Base-by-base conservation (phyloP, 2,329 filamentous ascomycete species). In the Neopestalotiopsis sp. region DNA sequence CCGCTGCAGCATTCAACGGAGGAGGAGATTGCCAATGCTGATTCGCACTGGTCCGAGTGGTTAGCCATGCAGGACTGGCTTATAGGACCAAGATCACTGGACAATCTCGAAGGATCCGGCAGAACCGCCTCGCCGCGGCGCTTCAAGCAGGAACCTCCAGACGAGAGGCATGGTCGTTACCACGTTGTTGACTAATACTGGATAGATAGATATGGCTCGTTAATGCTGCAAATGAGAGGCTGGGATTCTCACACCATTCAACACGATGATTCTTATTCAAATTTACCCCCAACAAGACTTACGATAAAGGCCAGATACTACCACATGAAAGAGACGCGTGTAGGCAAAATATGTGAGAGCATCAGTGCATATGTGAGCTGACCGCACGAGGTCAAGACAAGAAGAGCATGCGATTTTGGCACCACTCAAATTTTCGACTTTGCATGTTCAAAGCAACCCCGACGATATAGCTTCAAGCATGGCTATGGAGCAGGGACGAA, bases 61-160 rank as follows among this genome's bases (percentile, higher is more conserved):
- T 83, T 98, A 40, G 94, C 94, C 13, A 97, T 98, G 94, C 94
- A 97, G 80, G 95, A 98, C 80, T 98, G 95, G 95, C 20, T 67
- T 58, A 56, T 67, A 34, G 66, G 66, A 17, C 58, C 66, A 34
- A 49, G 66, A 17, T 67, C 66, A 30, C 30, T 67, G 57, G 59
- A 67, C 24, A 52, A 57, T 12, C 14, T 57, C 28, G 28, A 57
- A n/a, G 64, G 12, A n/a, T 30, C 32, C 6, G 13, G 38, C 24
- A 62, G 9, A 12, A 49, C 12, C 38, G 9, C 38, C 14, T 64
- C 45, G 45, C n/a, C 20, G 20, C 34, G 4, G 14, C 34, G 42
- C 28, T 32, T 45, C 20, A 64, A 64, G 28, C 38, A 24, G 20
- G 61, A 64, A 64, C n/a, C 61, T 13, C 34, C 34, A 28, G 61